Evolutionary conservation across 2,329 filamentous ascomycete species (phyloP), one percentile per base, ranked within the genome.

Genomic region (Talaromyces atroroseus): DNA sequence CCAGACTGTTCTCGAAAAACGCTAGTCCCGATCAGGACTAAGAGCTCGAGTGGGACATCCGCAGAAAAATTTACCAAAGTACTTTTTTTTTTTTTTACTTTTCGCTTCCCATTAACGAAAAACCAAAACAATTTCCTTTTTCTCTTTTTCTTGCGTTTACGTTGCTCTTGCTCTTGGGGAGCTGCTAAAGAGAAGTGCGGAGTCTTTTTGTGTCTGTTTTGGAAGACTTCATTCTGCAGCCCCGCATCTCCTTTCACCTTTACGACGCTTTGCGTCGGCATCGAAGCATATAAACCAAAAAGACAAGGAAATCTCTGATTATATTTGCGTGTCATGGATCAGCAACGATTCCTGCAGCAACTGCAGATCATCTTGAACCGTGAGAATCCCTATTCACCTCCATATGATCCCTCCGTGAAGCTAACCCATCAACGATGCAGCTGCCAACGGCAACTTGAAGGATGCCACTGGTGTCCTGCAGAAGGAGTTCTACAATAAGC

Each of bases 401-500:
- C 32, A 16, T 14, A 36, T 50, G 63, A 58, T 38, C 18, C 34
- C 49, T 53, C 36, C 10, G 42, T 40, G 14, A 45, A 51, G 32
- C 51, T 54, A 29, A 60, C 49, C 49, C 12, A 54, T 40, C 34
- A 42, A 49, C 21, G 26, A 53, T 66, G 38, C 68, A 95, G 91
- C 94, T 70, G 87, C 95, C 76, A 96, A 91, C 63, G 85, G 89
- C 65, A 85, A 86, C 75, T 86, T 95, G 74, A 95, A 96, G 82
- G 85, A 88, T 63, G 90, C 92, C 61, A 99, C 92, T 18, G 85
- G 88, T 58, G 86, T 91, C 67, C 84, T 97, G 59, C 92, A 95
- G 76, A 94, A 95, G 75, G 89, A 89, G 76, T 97, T 90, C 80
- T 97, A 95, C 79, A 86, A 85, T 67, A 84, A 90, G 64, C 88